Conservation (phyloP, 495 filamentous ascomycete species). For the Penicillium chermesinum region DNA sequence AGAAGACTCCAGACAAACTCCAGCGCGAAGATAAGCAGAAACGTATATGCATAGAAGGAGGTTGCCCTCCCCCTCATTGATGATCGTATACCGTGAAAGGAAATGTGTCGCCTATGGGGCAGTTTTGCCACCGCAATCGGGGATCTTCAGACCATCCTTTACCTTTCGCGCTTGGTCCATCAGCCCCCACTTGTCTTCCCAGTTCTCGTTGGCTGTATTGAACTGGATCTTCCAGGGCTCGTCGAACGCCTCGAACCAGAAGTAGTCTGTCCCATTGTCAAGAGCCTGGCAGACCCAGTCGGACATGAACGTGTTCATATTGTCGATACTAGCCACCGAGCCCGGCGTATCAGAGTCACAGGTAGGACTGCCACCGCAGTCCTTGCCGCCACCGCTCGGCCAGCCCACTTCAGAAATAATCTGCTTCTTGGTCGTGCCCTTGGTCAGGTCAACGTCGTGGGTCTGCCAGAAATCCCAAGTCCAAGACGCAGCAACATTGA, state of each 20-base stretch:
- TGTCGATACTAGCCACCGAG: conserved; percentile 69
- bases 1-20: conserved; percentile 1
- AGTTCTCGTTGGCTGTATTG: conserved; percentile 64
- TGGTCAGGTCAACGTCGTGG: conserved; percentile 56
- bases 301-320: conserved; percentile 84
- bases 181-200: conserved; percentile 96
- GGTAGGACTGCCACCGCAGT: conserved; percentile 56
- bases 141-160: conserved; percentile 81
- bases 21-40: background rate
- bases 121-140: conserved; percentile 77
- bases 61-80: conserved; percentile 13
- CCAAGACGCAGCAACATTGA: conserved; percentile 68
- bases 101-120: conserved; percentile 28
- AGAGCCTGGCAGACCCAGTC: conserved; percentile 80
- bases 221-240: conserved; percentile 87
- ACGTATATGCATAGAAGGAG: conserved; percentile 12
- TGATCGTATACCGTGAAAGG: conserved; percentile 20
- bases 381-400: conserved; percentile 79
- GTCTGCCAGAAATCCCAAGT: conserved; percentile 74
- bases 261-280: conserved; percentile 80
- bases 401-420: conserved; percentile 90
- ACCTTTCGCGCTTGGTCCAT: conserved; percentile 83
- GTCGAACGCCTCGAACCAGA: conserved; percentile 96
- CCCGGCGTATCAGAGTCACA: conserved; percentile 53
- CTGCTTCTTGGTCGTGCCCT: conserved; percentile 52